Base-by-base conservation (phyloP, 495 filamentous ascomycete genomes). In the Massariosphaeria phaeospora region DNA sequence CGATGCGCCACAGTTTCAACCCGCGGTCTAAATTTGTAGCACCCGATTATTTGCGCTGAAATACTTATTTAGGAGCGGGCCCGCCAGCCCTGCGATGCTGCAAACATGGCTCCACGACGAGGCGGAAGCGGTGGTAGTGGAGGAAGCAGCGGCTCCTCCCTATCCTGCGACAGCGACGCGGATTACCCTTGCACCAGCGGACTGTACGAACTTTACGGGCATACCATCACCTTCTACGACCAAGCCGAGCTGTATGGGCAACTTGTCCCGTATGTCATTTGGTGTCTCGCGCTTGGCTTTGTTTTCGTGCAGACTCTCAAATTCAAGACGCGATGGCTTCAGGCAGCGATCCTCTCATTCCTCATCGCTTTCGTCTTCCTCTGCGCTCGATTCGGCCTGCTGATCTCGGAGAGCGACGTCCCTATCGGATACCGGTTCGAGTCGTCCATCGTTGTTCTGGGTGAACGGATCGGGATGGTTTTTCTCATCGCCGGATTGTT, bases 371-470 rank as follows among this genome's bases (percentile, higher is more conserved):
- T 2, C 17, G 29, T 49, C 15, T 38, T 49, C 30, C 17, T 18
- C 15, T 35, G 30, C 11, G 18, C 25, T 17, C 27, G 46, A 6
- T 49, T 20, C 15, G 46, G 46, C 21, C 23, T 49, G 2, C 35
- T 49, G 15, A 38, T 49, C 27, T 6, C 30, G 2, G 29, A 38
- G 11, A 50, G 35, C 34, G n/a, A 24, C 20, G 47, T 50, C 3
- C 33, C 31, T 5, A 38, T 40, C 34, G 31, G 18, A 6, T 50
- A 50, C 25, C 47, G 33, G 5, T 50, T 39, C 47, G 47, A 50
- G 29, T 50, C 47, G 1, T 50, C 33, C 9, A 21, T 50, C 20
- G 47, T 40, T 12, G 12, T 27, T 23, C 23, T 50, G 12, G 23
- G 38, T 30, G 8, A 20, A 20, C 11, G 47, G 12, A 31, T 50